These are phyloP conservation scores for Neospermospora avenae DNA, from an alignment of 2,329 filamentous ascomycete species.

Conservation along the genomic window DNA sequence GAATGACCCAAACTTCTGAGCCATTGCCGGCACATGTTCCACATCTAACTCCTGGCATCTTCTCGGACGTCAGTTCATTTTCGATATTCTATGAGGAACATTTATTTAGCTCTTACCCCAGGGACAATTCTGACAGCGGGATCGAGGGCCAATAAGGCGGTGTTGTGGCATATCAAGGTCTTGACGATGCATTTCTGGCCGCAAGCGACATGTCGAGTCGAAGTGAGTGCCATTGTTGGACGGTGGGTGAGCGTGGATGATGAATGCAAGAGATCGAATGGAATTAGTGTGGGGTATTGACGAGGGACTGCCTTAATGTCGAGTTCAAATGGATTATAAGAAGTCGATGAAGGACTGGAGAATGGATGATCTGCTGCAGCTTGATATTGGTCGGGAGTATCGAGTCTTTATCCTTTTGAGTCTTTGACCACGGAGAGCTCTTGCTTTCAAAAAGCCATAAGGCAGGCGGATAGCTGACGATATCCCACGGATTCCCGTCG, in stretches of 20 bases:
- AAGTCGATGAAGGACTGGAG: not conserved
- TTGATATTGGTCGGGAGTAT: not conserved
- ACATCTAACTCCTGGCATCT: conserved; percentile 50
- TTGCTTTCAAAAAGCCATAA: not conserved
- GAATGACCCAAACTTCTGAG: conserved; percentile 54
- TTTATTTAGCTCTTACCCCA: conserved; percentile 11
- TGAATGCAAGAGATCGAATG: not conserved
- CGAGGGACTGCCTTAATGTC: not conserved
- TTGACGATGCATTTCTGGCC: not conserved
- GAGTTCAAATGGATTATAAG: not conserved
- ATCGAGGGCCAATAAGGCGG: conserved; percentile 1
- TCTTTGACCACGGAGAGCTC: not conserved
- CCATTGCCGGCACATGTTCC: conserved; percentile 48
- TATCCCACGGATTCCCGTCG: conserved; percentile 2
- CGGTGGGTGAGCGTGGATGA: not conserved
- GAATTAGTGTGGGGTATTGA: not conserved
- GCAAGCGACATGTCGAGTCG: not conserved
- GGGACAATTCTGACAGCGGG: conserved; percentile 20
- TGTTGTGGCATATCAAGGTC: conserved; percentile 7
- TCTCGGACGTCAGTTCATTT: conserved; percentile 15
- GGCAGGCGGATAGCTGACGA: conserved; percentile 6
- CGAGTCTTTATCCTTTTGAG: conserved; percentile 3
- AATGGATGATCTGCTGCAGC: not conserved
- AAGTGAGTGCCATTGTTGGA: conserved; percentile 17
- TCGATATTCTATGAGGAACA: not conserved